phyloP scores from a whole-genome alignment of 352 stramenopile species.

The Aphanomyces cochlioides region DNA sequence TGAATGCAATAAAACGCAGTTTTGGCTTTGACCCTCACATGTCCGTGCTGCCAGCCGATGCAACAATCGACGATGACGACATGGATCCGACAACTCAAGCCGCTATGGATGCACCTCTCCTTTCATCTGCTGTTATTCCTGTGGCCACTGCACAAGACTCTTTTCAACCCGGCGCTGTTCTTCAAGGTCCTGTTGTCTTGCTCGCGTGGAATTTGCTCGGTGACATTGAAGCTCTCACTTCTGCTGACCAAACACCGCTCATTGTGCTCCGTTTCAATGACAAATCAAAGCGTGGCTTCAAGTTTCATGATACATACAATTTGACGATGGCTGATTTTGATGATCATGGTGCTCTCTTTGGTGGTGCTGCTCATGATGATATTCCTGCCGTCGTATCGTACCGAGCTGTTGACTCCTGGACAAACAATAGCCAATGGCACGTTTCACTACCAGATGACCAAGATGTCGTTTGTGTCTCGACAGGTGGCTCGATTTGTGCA shows the following conservation, averaged over 20 bases:
- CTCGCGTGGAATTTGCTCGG: conserved; percentile 69
- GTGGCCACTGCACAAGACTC: conserved; percentile 33
- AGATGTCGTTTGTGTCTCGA: conserved; percentile 67
- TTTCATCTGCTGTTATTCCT: conserved; percentile 4
- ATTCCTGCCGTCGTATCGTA: conserved; percentile 77
- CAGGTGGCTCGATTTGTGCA: conserved; percentile 60
- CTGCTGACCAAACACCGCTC: conserved; percentile 47
- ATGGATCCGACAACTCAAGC: conserved; percentile 26
- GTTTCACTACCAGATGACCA: conserved; percentile 57
- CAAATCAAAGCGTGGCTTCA: conserved; percentile 78
- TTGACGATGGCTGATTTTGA: conserved; percentile 75
- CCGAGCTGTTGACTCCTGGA: conserved; percentile 80
- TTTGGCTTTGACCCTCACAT: conserved; percentile 64
- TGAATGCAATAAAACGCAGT: conserved; percentile 78
- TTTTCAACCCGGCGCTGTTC: conserved; percentile 60
- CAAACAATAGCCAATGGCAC: conserved; percentile 76
- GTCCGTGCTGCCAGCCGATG: conserved; percentile 31
- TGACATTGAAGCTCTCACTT: conserved; percentile 75
- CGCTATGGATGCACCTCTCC: conserved; percentile 14
- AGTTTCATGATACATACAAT: conserved; percentile 81
- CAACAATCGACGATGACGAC: conserved; percentile 21
- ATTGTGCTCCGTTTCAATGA: conserved; percentile 79
- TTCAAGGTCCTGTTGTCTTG: conserved; percentile 47
- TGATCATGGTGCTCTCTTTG: conserved; percentile 71
- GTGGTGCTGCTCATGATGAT: conserved; percentile 51